Base-by-base conservation (phyloP, 2,329 filamentous ascomycete genomes). In the Ascochyta pisi region DNA sequence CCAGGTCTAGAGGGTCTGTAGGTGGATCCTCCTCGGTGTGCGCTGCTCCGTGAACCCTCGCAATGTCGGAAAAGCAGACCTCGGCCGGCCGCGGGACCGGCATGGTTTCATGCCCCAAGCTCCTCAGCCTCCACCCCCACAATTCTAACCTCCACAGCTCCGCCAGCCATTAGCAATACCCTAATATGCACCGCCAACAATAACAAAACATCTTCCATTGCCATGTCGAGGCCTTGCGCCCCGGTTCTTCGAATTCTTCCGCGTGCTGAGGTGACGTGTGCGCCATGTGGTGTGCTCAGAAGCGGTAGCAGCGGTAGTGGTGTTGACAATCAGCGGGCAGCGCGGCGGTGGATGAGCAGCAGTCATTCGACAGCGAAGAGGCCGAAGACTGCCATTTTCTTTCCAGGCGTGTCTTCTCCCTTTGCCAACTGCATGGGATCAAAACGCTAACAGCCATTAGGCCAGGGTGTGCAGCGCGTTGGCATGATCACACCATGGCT, bases 401-500 rank as follows among this genome's bases (percentile, higher is more conserved):
- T 76, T 31, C 74, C 74, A 48, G 74, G 74, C 73, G 71, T 22
- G 41, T 15, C 29, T 9, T 9, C n/a, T 26, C 22, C 6, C 23
- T 37, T 26, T 46, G 26, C 44, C 41, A 4, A n/a, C 39, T 19
- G 2, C 15, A 27, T 3, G 4, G 4, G 34, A 19, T 34, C 13
- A 4, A 7, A 7, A 37, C 58, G 44, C 66, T 70, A 26, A 68
- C 35, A 31, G 29, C 10, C 29, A 34, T 8, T 69, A 93, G 91
- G 91, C 67, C 92, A 96, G 78, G 92, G 92, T 65, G 92, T 96
- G 16, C 92, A 96, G 74, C 88, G 90, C 71, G 89, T 96, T 47
- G 91, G 91, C 76, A 96, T 96, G 92, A 82, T 91, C 54, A 86
- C 83, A 31, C 88, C 91, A 40, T 97, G 94, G 92, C 82, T 96